Base-by-base conservation (phyloP, 768 basidiomycete genomes). In the Rhodotorula paludigena region DNA sequence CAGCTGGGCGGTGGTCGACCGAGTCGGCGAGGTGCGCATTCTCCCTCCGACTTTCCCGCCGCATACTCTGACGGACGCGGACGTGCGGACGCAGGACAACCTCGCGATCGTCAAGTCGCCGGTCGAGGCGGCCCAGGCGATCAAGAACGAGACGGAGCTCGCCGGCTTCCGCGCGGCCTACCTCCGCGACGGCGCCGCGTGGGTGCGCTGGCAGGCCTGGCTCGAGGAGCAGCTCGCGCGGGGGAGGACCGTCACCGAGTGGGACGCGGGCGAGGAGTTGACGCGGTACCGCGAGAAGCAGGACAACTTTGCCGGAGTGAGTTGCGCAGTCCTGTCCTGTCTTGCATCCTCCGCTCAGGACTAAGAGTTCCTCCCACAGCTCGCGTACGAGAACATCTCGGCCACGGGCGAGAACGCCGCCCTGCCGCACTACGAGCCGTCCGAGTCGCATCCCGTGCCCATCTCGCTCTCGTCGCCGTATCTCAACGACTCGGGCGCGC, bases 351-450 rank as follows among this genome's bases (percentile, higher is more conserved):
- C 20, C 8, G 15, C 20, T 33, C 36, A 21, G 52, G 36, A 51
- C 53, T 60, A 47, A 44, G n/a, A 12, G 8, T 42, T 41, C 41
- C 32, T 9, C 5, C n/a, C 21, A 23, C 47, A 68, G 59, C 63
- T 75, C 30, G 70, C 73, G 3, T 76, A 76, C 52, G 74, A 73
- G 28, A 75, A 75, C 59, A 94, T 97, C 68, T 89, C 88, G 32
- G 94, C 89, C 4, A 86, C 84, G 45, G 94, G 93, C 5, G 82
- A 89, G 5, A 94, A 99, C 76, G 93, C 90, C 62, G 96, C 94
- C 25, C 79, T 97, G 32, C 92, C 96, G 8, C 96, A 99, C 79
- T 98, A 99, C 78, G 82, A 84, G 0, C 92, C 96, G 0, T 83
- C 84, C 66, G 86, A 87, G 76, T 78, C 80, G 28, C 82, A 81